These are phyloP conservation scores for Arthroderma sp. DNA, from an alignment of 2,329 filamentous ascomycete genomes.

Conservation along the genomic window DNA sequence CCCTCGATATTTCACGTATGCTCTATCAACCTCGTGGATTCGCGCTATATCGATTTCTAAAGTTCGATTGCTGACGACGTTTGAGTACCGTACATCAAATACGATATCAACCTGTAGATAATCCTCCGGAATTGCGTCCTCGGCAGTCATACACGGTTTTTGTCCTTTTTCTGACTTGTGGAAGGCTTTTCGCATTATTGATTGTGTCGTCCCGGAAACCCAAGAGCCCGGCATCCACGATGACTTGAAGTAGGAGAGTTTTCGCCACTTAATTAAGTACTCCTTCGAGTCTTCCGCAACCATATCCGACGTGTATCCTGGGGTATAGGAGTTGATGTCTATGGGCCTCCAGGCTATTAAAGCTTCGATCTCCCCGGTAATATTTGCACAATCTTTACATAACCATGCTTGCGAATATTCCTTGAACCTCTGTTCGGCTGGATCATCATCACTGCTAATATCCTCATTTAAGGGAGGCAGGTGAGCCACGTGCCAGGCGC, in stretches of 20 bases:
- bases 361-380: slow-evolving; percentile 54
- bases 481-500: slow-evolving; percentile 76
- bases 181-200: slow-evolving; percentile 60
- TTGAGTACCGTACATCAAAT: slow-evolving; percentile 62
- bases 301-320: slow-evolving; percentile 40
- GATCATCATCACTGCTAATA: slow-evolving; percentile 18
- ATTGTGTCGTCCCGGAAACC: slow-evolving; percentile 59
- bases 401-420: slow-evolving; percentile 66
- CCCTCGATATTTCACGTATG: slow-evolving; percentile 84
- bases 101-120: slow-evolving; percentile 77
- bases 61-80: slow-evolving; percentile 42
- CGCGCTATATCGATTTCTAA: slow-evolving; percentile 59
- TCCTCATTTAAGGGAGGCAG: slow-evolving; percentile 42
- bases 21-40: slow-evolving; percentile 57
- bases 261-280: slow-evolving; percentile 82
- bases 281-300: slow-evolving; percentile 70
- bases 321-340: slow-evolving; percentile 42
- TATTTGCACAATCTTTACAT: slow-evolving; percentile 62
- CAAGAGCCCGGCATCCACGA: slow-evolving; percentile 81
- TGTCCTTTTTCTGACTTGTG: slow-evolving; percentile 51
- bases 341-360: slow-evolving; percentile 79
- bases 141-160: slow-evolving; percentile 53
- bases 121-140: slow-evolving; percentile 78
- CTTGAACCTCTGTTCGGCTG: slow-evolving; percentile 46
- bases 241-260: slow-evolving; percentile 66